Evolutionary conservation across 169 alveolate genomes (phyloP).

Genomic region (Sarcocystis neurona): DNA sequence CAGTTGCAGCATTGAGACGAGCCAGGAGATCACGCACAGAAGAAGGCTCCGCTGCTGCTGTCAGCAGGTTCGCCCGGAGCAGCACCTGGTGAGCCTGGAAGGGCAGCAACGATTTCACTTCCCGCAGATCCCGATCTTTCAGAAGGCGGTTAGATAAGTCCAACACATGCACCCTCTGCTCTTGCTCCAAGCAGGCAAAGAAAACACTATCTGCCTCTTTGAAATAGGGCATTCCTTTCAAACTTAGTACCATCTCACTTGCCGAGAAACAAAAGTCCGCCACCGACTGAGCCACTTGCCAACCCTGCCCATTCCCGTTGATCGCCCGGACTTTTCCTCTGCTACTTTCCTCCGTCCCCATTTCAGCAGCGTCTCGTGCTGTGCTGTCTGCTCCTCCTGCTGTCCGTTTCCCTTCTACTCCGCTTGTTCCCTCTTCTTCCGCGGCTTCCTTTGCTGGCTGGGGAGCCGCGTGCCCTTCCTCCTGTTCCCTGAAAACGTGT

Average conservation of each 20-base stretch:
- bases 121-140: background rate
- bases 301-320: background rate
- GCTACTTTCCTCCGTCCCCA: no score
- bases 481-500: no score
- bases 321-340: no score
- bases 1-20: background rate
- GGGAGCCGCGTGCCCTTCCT: no score
- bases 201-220: background rate
- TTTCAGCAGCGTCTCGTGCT: no score
- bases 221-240: constrained; percentile 17
- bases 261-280: constrained; percentile 34
- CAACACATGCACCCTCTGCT: background rate
- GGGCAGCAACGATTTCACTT: background rate
- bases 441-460: no score
- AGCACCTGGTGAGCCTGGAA: background rate
- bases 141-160: background rate
- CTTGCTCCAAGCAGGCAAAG: background rate
- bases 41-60: no score
- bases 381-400: no score
- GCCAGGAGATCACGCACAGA: background rate
- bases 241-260: background rate
- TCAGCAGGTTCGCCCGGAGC: background rate
- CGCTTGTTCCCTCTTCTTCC: no score
- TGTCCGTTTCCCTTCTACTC: no score
- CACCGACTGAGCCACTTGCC: constrained; percentile 5